Conservation (phyloP, 192 early-diverging fungal genomes). For the Entomortierella beljakovae region DNA sequence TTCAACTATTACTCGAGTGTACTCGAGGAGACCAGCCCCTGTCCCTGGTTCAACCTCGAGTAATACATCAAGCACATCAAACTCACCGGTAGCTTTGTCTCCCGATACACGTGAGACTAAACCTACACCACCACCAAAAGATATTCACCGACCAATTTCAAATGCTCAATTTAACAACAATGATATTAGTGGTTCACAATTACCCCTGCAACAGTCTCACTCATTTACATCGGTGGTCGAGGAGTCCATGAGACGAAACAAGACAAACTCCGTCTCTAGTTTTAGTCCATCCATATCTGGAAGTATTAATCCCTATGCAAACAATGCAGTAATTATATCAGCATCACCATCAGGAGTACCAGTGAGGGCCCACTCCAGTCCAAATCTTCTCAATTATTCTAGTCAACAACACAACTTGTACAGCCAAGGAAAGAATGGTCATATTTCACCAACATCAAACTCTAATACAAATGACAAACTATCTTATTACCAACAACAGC, state of each 20-base stretch:
- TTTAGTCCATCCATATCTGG: conserved; percentile 13
- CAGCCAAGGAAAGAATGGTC: conserved; percentile 13
- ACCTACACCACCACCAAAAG: conserved; percentile 27
- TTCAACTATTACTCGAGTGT: conserved; percentile 3
- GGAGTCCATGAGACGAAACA: conserved; percentile 25
- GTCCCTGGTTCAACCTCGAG: conserved; percentile 14
- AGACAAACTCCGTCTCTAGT: conserved; percentile 9
- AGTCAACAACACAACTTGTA: conserved; percentile 13
- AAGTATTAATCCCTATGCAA: conserved; percentile 21
- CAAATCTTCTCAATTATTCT: conserved; percentile 8
- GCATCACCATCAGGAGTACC: neutral
- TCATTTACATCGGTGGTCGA: conserved; percentile 26
- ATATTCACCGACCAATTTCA: conserved; percentile 5
- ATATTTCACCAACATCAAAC: conserved; percentile 6
- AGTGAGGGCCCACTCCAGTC: conserved; percentile 10
- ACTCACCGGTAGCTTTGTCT: neutral
- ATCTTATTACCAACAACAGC: conserved; percentile 3
- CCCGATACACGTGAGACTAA: conserved; percentile 3
- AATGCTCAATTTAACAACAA: neutral
- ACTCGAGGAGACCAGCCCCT: conserved; percentile 30
- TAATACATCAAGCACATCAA: conserved; percentile 18
- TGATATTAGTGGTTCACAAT: conserved; percentile 12
- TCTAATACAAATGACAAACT: conserved; percentile 5
- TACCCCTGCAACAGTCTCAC: conserved; percentile 2
- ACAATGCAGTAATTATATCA: conserved; percentile 6